Evolutionary conservation across 257 asterid genomes (phyloP), one percentile per base, ranked within the genome.

Genomic region (Ballota nigra): DNA sequence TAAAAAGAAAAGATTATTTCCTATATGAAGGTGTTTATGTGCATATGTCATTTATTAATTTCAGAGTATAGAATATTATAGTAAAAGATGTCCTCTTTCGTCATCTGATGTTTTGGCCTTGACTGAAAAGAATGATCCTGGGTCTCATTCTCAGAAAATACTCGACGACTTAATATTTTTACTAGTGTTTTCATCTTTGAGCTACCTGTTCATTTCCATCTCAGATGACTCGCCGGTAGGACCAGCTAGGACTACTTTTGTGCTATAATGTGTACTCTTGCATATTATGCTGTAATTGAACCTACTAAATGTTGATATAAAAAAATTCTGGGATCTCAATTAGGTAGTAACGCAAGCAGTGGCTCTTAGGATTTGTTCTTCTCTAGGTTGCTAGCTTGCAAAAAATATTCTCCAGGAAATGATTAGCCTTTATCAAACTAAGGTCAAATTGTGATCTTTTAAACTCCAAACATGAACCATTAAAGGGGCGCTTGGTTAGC

Each of bases 211-310:
- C 43, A 45, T 55, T 52, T 51, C 28, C 23, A 51, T 38, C 29
- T 62, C 12, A 19, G 61, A 5, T 15, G 60, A 72, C 43, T 58
- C 58, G 20, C 26, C 19, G 10, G 8, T 40, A n/a, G 58, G 67
- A 61, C 60, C 15, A 75, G 45, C 43, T 10, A 49, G 68, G 67
- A 61, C 69, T 34, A 75, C 43, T 23, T 29, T 63, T 45, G 53
- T 69, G 51, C 36, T 40, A 58, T 52, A 41, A 15, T 36, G 31
- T 12, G 60, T 45, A 28, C 57, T 74, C 43, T 60, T 23, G 69
- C 66, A 66, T 56, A 45, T 68, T 33, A 65, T 52, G 56, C 49
- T 20, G 71, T 61, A 73, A 49, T 52, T 70, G 67, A 34, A 28
- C 66, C 38, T 49, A 10, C 20, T 19, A 18, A 36, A 70, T 63